These are phyloP conservation scores for Vanrija humicola DNA, from an alignment of 1,284 basidiomycete genomes.

Conservation along the genomic window DNA sequence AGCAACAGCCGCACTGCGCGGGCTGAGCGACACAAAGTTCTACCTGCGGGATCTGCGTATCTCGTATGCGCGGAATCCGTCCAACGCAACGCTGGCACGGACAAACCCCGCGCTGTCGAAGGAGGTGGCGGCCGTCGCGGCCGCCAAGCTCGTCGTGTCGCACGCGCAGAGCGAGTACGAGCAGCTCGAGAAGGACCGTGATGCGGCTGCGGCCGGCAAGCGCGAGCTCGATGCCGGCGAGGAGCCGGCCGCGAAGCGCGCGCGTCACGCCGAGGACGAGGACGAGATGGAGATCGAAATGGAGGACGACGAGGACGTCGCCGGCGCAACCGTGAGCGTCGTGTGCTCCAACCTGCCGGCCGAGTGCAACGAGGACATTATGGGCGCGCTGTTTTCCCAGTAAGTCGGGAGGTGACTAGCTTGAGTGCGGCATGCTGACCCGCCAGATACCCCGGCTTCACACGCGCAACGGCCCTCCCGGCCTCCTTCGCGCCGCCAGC, in stretches of 20 bases:
- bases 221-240: conserved; percentile 58
- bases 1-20: conserved; percentile 85
- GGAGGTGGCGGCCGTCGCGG: conserved; percentile 51
- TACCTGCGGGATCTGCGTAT: conserved; percentile 59
- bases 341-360: conserved; percentile 42
- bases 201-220: conserved; percentile 55
- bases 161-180: conserved; percentile 52
- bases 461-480: conserved; percentile 16
- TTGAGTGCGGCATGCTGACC: neutral
- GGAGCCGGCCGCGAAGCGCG: conserved; percentile 34
- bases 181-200: conserved; percentile 58
- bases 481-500: conserved; percentile 24
- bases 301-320: conserved; percentile 41
- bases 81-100: conserved; percentile 65
- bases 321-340: conserved; percentile 5
- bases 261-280: conserved; percentile 31
- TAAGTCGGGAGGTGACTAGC: conserved; percentile 11
- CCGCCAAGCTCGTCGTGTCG: conserved; percentile 47
- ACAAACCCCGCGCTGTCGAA: conserved; percentile 59
- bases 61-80: conserved; percentile 78
- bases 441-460: conserved; percentile 37
- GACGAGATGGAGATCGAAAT: conserved; percentile 48
- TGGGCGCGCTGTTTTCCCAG: conserved; percentile 34
- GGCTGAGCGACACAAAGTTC: conserved; percentile 84
- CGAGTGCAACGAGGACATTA: conserved; percentile 36